These are phyloP conservation scores for Mucor plumbeus DNA, from an alignment of 371 early-diverging fungal genomes.

Conservation along the genomic window DNA sequence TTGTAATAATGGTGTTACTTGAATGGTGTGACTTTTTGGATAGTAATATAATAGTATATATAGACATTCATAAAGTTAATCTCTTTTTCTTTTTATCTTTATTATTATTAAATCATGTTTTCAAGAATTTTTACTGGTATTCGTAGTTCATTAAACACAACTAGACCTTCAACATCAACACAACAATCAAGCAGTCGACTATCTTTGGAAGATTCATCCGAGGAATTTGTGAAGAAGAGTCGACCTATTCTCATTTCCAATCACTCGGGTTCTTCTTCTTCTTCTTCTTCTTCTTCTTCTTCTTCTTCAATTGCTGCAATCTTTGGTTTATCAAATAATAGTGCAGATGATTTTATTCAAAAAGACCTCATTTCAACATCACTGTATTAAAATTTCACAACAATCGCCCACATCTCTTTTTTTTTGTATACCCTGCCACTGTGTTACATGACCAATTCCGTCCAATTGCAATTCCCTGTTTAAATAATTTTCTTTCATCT, in stretches of 20 bases:
- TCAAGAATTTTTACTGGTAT: constrained; percentile 28
- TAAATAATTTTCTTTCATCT: constrained; percentile 13
- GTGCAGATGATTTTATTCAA: constrained; percentile 45
- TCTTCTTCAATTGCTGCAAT: constrained; percentile 11
- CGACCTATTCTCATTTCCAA: not conserved
- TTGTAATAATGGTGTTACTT: not conserved
- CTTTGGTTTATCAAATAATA: constrained; percentile 36
- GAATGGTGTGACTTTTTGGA: constrained; percentile 22
- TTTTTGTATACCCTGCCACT: constrained; percentile 6
- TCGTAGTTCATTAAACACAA: constrained; percentile 16
- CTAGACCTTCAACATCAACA: constrained; percentile 1
- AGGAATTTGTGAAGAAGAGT: constrained; percentile 21
- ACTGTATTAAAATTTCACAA: constrained; percentile 27
- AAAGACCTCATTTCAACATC: constrained; percentile 40
- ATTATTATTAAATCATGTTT: constrained; percentile 22
- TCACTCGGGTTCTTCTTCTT: not conserved
- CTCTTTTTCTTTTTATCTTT: not conserved
- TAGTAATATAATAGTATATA: not conserved
- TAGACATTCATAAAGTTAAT: not conserved
- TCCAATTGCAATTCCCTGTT: constrained; percentile 16
- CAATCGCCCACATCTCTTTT: constrained; percentile 6
- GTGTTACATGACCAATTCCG: constrained; percentile 5
- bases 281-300: not conserved
- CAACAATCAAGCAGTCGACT: constrained; percentile 19
- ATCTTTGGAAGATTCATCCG: constrained; percentile 26